Percentiles rank a stretch among this genome's conserved stretches.
These are phyloP conservation scores for Debaryomyces sp. DNA, from an alignment of 1,139 yeast species.

Conservation along the genomic window DNA sequence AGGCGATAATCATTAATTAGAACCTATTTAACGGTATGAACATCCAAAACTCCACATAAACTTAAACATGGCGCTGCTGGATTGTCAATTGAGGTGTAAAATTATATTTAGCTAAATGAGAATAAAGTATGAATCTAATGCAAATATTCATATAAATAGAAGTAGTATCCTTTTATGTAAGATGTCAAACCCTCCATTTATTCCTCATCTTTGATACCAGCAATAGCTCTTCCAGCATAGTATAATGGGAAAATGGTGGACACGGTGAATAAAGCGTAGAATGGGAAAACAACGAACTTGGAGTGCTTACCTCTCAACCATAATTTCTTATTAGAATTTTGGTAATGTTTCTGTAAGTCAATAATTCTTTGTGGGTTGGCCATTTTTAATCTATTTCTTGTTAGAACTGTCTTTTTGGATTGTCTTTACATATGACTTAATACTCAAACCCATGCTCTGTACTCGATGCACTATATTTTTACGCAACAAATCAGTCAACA, in stretches of 20 bases:
- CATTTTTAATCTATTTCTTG: conserved; percentile 11
- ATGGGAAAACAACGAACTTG: conserved; percentile 82
- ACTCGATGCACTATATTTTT: background rate
- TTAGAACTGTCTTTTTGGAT: conserved; percentile 14
- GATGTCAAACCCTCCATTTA: background rate
- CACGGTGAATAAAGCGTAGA: conserved; percentile 80
- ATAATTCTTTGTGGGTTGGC: conserved; percentile 61
- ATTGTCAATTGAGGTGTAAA: background rate
- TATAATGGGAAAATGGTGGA: conserved; percentile 70
- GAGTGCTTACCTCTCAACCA: conserved; percentile 79
- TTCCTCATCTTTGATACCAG: conserved; percentile 63
- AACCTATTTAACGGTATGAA: conserved; percentile 1
- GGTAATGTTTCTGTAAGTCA: conserved; percentile 75
- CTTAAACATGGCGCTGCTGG: background rate
- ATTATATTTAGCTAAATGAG: conserved; percentile 2
- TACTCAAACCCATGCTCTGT: background rate
- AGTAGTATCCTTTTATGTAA: background rate
- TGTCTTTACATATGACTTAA: conserved; percentile 16
- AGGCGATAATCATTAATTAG: conserved; percentile 1
- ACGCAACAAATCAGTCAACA: background rate
- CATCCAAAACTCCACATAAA: background rate
- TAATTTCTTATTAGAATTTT: conserved; percentile 68
- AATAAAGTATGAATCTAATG: conserved; percentile 7
- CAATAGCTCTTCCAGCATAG: conserved; percentile 79
- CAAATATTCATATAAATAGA: conserved; percentile 4